These are phyloP conservation scores for Nicotiana tomentosiformis DNA, from an alignment of 257 asterid species.

Conservation along the genomic window DNA sequence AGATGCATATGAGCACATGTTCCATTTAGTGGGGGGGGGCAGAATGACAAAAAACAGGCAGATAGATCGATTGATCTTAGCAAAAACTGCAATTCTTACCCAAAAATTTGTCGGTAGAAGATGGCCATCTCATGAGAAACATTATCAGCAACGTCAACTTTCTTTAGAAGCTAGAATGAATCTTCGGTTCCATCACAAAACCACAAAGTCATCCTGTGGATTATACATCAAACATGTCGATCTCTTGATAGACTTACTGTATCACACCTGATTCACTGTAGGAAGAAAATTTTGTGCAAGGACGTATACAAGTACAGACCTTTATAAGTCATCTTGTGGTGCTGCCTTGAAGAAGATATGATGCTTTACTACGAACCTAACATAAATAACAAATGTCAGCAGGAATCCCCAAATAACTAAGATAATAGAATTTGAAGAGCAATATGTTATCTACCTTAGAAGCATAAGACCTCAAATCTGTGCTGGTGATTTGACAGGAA, in stretches of 20 bases:
- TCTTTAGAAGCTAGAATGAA: neutral
- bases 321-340: slow-evolving; percentile 28
- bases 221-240: neutral
- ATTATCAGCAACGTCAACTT: neutral
- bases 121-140: neutral
- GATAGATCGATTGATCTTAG: neutral
- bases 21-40: neutral
- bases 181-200: neutral
- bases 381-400: slow-evolving; percentile 8
- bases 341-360: slow-evolving; percentile 82
- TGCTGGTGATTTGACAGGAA: slow-evolving; percentile 63
- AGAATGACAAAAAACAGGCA: neutral
- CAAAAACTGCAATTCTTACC: neutral
- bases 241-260: neutral
- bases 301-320: slow-evolving; percentile 2
- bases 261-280: neutral
- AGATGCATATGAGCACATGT: neutral
- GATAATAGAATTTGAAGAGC: neutral
- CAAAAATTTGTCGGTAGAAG: neutral
- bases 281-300: neutral
- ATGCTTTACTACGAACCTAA: slow-evolving; percentile 92
- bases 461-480: slow-evolving; percentile 83
- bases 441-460: slow-evolving; percentile 46
- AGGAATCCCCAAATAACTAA: neutral
- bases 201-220: neutral